These are phyloP conservation scores for Starmera caribaea DNA, from an alignment of 805 yeast species.

Conservation along the genomic window DNA sequence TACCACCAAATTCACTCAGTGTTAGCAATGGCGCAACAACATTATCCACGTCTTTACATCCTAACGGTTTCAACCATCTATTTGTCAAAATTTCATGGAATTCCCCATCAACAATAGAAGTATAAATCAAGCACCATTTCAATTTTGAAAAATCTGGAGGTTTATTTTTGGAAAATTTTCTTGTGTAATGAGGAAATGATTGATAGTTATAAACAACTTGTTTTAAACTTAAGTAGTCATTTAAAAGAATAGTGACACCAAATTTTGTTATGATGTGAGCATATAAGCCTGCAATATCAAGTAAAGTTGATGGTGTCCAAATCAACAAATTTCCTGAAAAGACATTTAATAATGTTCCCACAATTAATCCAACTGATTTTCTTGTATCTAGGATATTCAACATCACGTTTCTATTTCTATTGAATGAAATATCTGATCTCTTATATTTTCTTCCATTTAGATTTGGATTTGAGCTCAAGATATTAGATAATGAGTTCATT, in stretches of 20 bases:
- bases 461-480: constrained; percentile 56
- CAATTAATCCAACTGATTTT: constrained; percentile 76
- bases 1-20: constrained; percentile 90
- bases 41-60: constrained; percentile 64
- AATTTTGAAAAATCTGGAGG: constrained; percentile 72
- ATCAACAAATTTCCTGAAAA: constrained; percentile 76
- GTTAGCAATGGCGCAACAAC: constrained; percentile 86
- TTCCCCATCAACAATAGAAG: constrained; percentile 86
- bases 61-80: constrained; percentile 85
- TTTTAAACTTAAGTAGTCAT: constrained; percentile 83
- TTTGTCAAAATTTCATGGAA: constrained; percentile 82
- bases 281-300: constrained; percentile 77
- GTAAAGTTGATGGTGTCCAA: constrained; percentile 66
- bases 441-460: constrained; percentile 34
- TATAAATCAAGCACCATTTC: constrained; percentile 83
- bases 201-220: constrained; percentile 90
- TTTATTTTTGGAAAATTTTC: constrained; percentile 67
- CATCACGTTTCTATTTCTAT: constrained; percentile 42
- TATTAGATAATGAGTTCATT: constrained; percentile 63
- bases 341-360: constrained; percentile 72
- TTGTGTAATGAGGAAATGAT: constrained; percentile 74
- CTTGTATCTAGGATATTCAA: constrained; percentile 59
- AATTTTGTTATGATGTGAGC: constrained; percentile 69
- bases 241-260: constrained; percentile 63
- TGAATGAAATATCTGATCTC: constrained; percentile 41